phyloP scores from a whole-genome alignment of 2,329 filamentous ascomycete genomes.

The Tolypocladium tundrense region DNA sequence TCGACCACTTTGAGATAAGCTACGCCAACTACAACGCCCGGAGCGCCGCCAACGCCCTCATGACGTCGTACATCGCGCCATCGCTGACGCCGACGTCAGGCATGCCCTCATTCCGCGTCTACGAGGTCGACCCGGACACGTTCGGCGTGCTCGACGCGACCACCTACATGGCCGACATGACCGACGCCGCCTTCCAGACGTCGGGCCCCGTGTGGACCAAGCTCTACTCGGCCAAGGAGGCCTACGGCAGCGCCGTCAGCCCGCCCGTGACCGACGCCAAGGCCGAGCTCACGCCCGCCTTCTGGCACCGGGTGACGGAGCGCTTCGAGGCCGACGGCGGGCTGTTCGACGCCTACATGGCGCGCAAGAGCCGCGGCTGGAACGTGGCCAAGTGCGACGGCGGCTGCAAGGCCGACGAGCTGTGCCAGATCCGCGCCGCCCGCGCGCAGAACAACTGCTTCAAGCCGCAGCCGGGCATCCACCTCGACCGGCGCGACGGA shows the following conservation, averaged over 20 bases:
- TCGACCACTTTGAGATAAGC: constrained; percentile 44
- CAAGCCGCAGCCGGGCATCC: constrained; percentile 21
- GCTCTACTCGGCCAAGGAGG: constrained; percentile 45
- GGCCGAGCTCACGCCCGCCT: constrained; percentile 41
- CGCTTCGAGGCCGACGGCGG: constrained; percentile 31
- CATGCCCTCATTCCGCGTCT: constrained; percentile 47
- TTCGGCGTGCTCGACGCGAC: constrained; percentile 44
- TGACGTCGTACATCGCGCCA: constrained; percentile 43
- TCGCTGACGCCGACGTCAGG: constrained; percentile 45
- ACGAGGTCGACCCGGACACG: constrained; percentile 46
- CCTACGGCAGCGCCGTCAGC: constrained; percentile 35
- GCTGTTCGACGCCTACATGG: constrained; percentile 35
- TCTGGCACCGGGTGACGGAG: constrained; percentile 48
- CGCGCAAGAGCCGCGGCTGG: constrained; percentile 37
- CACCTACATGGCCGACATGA: constrained; percentile 44
- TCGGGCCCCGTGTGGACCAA: constrained; percentile 39
- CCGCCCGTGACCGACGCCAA: constrained; percentile 26
- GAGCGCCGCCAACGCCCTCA: constrained; percentile 30
- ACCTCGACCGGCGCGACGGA: constrained; percentile 18
- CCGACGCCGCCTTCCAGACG: constrained; percentile 29
- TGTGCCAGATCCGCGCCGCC: constrained; percentile 42
- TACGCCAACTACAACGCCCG: constrained; percentile 37
- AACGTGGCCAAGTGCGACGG: constrained; percentile 27
- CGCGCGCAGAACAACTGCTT: constrained; percentile 43
- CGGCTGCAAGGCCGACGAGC: constrained; percentile 31